Base-by-base conservation (phyloP, 495 filamentous ascomycete species). In the Pyrenula aspistea region DNA sequence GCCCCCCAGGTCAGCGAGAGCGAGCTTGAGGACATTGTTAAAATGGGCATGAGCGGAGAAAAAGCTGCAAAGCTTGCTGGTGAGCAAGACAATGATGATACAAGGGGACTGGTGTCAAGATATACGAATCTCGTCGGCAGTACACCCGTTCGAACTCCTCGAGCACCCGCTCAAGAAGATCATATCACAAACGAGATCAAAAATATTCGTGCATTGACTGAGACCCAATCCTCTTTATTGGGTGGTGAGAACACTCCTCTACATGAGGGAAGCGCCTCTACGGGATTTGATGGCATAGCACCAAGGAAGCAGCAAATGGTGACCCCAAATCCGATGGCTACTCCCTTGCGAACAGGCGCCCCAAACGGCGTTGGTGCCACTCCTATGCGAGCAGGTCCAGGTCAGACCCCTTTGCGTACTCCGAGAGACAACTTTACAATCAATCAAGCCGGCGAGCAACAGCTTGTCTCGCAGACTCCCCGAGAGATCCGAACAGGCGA, bases 1-100 rank as follows among this genome's bases (percentile, higher is more conserved):
- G 74, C 84, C 2, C 93, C 93, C 20, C 93, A 98, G 71, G 91
- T 98, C 56, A 83, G 85, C 65, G 93, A 97, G 61, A 76, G 82
- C 25, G 93, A 98, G 69, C 79, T 98, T 61, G 93, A 98, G 66
- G 91, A 95, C 64, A 96, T 98, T 65, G 91, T 98, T 50, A 98
- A 98, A 70, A 94, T 96, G 90, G 94, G 93, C 24, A 86, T 95
- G 84, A 81, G 89, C 53, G 93, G 90, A 36, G 90, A 96, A 61
- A 85, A 85, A 59, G 93, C 91, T n/a, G 89, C 83, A 64, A 74
- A 77, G 53, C 66, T 87, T 65, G 88, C 86, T 22, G 81, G 81
- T 11, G 83, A 83, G 52, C 88, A 88, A 65, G 91, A 96, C 59
- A 90, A 88, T 53, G 86, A 89, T 58, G 86, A 85, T 55, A 93